Evolutionary conservation across 1,284 basidiomycete species (phyloP).

Genomic region (Ganoderma lucidum): DNA sequence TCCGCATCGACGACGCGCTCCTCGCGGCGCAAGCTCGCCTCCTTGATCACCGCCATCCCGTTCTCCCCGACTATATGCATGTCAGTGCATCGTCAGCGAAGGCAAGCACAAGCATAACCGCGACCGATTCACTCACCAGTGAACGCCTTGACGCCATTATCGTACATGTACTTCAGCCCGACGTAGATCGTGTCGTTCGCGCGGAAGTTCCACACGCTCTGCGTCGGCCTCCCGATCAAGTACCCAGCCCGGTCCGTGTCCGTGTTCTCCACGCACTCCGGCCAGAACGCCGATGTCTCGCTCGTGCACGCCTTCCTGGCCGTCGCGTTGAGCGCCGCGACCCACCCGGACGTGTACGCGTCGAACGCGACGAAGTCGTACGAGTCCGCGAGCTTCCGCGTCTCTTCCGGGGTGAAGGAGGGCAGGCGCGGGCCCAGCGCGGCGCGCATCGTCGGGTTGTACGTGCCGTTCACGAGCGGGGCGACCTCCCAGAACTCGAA

Average conservation of each 20-base stretch:
- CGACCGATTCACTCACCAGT: no score
- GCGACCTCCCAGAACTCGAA: slow-evolving; percentile 11
- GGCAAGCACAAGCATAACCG: no score
- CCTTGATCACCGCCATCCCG: slow-evolving; percentile 8
- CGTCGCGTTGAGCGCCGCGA: not conserved
- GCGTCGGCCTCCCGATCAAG: slow-evolving; percentile 7
- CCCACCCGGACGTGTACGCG: slow-evolving; percentile 9
- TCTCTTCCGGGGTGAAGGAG: not conserved
- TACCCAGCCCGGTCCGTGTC: slow-evolving; percentile 1
- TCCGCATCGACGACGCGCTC: slow-evolving; percentile 12
- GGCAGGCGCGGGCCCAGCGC: not conserved
- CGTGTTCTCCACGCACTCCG: slow-evolving; percentile 2
- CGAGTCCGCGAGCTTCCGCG: slow-evolving; percentile 6
- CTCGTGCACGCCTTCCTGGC: not conserved
- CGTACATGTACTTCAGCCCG: slow-evolving; percentile 4
- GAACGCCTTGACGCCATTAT: not conserved
- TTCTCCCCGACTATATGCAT: slow-evolving; percentile 7
- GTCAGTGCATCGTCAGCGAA: no score
- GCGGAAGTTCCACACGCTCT: slow-evolving; percentile 9
- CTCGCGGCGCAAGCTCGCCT: not conserved
- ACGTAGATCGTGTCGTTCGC: slow-evolving; percentile 7
- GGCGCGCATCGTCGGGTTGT: slow-evolving; percentile 7
- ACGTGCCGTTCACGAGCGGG: slow-evolving; percentile 9
- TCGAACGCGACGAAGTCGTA: slow-evolving; percentile 7
- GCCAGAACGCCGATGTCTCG: slow-evolving; percentile 2